Evolutionary conservation across 768 basidiomycete species (phyloP), one percentile per base, ranked within the genome.

Genomic region (Daedalea quercina): DNA sequence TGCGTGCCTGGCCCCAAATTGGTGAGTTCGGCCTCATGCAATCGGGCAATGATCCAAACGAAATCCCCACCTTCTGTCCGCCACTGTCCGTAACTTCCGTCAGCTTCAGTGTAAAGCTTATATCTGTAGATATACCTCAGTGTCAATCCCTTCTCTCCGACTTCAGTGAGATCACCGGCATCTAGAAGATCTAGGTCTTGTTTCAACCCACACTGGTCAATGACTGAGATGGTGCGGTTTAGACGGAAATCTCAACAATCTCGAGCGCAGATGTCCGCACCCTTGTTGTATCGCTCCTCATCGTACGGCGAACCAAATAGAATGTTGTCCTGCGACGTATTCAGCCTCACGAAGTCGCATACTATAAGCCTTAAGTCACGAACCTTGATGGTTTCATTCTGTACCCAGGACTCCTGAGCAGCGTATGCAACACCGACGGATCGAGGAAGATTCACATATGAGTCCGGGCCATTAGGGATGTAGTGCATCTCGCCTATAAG

Each of bases 401-500:
- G 78, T n/a, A 90, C 84, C 88, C 88, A 94, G 3, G 85, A 81
- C 62, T 90, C 87, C 63, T 94, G 90, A 3, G 84, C 84, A 3
- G 85, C 85, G 61, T 87, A 90, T 2, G 87, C 82, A 35, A 94
- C 76, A 4, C 90, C 88, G 1, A 74, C 75, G 2, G 69, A 69
- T 2, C 87, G 72, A 22, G 90, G 89, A 7, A 92, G 76, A 55
- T 79, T 81, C 66, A 77, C 87, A 76, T 79, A 85, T 0, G 86
- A 81, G 40, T 78, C 75, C 1, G 77, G 70, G 9, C 68, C 64
- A 9, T 69, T 68, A 0, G 74, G 76, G 6, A 74, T 66, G 58
- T 79, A 81, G 62, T 85, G 80, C 81, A 86, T 80, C 65, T 87
- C 85, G 31, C 28, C 28, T 31, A n/a, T n/a, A n/a, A n/a, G 28